These are phyloP conservation scores for Dentipellis sp. DNA, from an alignment of 768 basidiomycete genomes.

Conservation along the genomic window DNA sequence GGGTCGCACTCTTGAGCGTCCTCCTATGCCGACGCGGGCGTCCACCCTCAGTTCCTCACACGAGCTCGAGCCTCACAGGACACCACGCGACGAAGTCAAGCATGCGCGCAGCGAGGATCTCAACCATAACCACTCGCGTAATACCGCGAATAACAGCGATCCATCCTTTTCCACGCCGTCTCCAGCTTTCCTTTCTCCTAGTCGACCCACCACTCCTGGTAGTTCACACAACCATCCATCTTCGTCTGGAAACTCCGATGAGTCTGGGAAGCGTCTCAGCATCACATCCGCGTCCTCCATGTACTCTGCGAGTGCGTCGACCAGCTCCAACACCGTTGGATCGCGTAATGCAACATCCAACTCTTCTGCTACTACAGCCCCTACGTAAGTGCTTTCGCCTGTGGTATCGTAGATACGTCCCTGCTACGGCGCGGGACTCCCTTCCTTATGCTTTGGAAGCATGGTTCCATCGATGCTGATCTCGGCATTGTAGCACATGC, in stretches of 20 bases:
- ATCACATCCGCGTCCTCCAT: constrained; percentile 39
- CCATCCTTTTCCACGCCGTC: constrained; percentile 14
- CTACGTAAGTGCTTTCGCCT: constrained; percentile 7
- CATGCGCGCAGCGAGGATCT: constrained; percentile 21
- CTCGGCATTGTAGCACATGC: constrained; percentile 42
- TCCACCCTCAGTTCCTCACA: constrained; percentile 48
- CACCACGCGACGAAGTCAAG: constrained; percentile 3
- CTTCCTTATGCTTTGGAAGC: background rate
- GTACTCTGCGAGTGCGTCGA: constrained; percentile 40
- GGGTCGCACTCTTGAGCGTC: constrained; percentile 33
- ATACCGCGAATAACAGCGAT: constrained; percentile 63
- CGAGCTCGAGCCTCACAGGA: constrained; percentile 44
- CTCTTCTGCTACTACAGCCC: constrained; percentile 38
- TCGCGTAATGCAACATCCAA: constrained; percentile 32
- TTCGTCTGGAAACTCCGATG: constrained; percentile 45
- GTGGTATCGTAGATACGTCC: background rate
- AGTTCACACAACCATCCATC: constrained; percentile 40
- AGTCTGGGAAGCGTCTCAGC: constrained; percentile 37
- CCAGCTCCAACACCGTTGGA: constrained; percentile 40
- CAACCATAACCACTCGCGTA: constrained; percentile 35
- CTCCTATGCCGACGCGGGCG: constrained; percentile 50
- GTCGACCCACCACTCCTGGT: constrained; percentile 53
- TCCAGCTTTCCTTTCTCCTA: constrained; percentile 38
- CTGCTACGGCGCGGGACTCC: background rate
- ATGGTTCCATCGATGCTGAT: background rate